These are phyloP conservation scores for Oryza rufipogon DNA, from an alignment of 176 grass and related monocot species.

Conservation along the genomic window DNA sequence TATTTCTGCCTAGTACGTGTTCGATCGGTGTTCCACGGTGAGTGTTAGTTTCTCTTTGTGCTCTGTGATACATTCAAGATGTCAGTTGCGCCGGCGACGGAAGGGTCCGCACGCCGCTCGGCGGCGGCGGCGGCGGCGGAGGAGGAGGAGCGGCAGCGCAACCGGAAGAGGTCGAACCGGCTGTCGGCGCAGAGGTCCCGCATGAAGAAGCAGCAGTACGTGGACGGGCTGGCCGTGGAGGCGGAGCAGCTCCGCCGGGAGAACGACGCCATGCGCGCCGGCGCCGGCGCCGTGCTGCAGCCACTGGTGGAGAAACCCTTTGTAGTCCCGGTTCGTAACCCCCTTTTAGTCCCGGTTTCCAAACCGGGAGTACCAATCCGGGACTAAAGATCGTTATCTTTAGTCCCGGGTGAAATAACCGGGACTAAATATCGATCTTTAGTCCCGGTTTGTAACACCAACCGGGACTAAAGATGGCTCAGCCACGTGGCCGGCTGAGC, in stretches of 20 bases:
- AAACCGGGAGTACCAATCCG: too few species aligned
- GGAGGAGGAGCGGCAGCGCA: conserved; percentile 75
- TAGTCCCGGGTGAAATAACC: too few species aligned
- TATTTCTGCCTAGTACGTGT: not conserved
- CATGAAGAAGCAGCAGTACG: conserved; percentile 63
- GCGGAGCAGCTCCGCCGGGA: conserved; percentile 42
- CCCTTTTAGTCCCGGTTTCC: too few species aligned
- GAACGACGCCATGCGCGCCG: conserved; percentile 51
- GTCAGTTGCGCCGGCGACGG: conserved; percentile 21
- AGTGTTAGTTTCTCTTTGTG: not conserved
- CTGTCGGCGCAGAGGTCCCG: conserved; percentile 78
- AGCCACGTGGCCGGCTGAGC: too few species aligned
- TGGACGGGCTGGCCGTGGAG: conserved; percentile 44
- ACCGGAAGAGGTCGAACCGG: conserved; percentile 82
- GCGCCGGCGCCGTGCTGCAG: conserved; percentile 21
- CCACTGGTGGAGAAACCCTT: too few species aligned
- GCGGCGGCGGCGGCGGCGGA: conserved; percentile 5
- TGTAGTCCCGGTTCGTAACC: too few species aligned
- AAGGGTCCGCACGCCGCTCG: not conserved
- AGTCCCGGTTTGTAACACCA: too few species aligned
- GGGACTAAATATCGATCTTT: too few species aligned
- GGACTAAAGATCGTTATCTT: too few species aligned
- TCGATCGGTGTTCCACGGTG: not conserved
- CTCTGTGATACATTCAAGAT: not conserved
- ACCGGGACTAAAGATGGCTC: too few species aligned